Base-by-base conservation (phyloP, 139 green algal species). In the Coelastrella sp. region DNA sequence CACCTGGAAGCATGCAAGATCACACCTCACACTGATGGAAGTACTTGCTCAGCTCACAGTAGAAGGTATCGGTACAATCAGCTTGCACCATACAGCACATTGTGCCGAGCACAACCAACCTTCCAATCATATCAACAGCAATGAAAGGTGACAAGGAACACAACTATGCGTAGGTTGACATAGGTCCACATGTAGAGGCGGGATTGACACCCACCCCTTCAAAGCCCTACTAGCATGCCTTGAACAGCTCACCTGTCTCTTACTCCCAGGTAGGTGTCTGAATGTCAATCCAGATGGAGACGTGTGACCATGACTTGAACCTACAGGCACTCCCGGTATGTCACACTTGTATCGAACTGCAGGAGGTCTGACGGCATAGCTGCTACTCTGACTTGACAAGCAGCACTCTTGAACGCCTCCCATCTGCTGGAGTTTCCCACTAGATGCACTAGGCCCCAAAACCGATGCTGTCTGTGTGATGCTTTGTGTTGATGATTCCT, bases 221-320 rank as follows among this genome's bases (percentile, higher is more conserved):
- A 23, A 21, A 19, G 2, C 6, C 6, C 17, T 27, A 64, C 27
- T 32, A 3, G 6, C 53, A n/a, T 9, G 21, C 17, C 21, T 27
- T 9, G 17, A 6, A 43, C 30, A 19, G 15, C 37, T 8, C 15
- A 79, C 71, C 71, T 79, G 71, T 32, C 71, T 37, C n/a, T 50
- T 79, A 41, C 43, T 79, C 41, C 71, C 71, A 2, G 71, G 71
- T 37, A 79, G 41, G n/a, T 79, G 71, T 0, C 41, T 23, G 41
- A 79, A 63, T 8, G 13, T 62, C 41, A 79, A 23, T 25, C 41
- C 71, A 63, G 71, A n/a, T 27, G 71, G 71, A 5, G 71, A 79
- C 40, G 62, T 23, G 41, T 79, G 41, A 2, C 71, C 71, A 27
- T 79, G 71, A 37, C 71, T 79, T 23, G 68, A n/a, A 21, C 68